Evolutionary conservation across 148 eudicot species (phyloP).

Genomic region (Vaccinium darrowii): DNA sequence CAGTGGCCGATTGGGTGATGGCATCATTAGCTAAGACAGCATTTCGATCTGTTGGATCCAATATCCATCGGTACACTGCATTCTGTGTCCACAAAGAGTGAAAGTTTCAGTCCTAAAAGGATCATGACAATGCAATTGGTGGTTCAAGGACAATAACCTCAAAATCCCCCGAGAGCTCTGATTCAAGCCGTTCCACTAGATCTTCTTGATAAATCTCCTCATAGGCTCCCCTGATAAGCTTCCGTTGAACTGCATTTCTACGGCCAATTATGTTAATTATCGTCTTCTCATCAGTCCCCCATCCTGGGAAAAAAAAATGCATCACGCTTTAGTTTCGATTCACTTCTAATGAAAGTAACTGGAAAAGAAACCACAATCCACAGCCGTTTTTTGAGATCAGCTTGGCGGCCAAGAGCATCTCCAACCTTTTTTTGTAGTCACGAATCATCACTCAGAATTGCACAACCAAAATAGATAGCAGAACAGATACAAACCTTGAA

Average conservation of each 20-base stretch:
- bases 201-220: slow-evolving; percentile 50
- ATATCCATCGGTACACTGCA: slow-evolving; percentile 75
- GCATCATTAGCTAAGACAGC: slow-evolving; percentile 69
- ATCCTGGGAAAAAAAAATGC: slow-evolving; percentile 35
- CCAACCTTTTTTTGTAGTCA: neutral
- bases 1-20: slow-evolving; percentile 37
- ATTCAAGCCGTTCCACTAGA: slow-evolving; percentile 58
- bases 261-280: slow-evolving; percentile 58
- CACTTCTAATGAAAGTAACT: neutral
- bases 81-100: slow-evolving; percentile 33
- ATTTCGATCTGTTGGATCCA: slow-evolving; percentile 75
- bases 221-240: slow-evolving; percentile 58
- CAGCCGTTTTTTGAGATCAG: too few species aligned
- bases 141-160: slow-evolving; percentile 41
- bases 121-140: neutral
- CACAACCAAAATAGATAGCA: neutral
- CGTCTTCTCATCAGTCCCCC: slow-evolving; percentile 80
- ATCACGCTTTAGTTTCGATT: neutral
- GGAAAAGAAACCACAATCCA: neutral
- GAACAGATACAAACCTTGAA: slow-evolving; percentile 42
- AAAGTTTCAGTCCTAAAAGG: neutral
- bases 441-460: neutral
- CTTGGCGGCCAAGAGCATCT: neutral
- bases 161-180: slow-evolving; percentile 68
- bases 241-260: slow-evolving; percentile 60